Evolutionary conservation across 495 filamentous ascomycete genomes (phyloP), one percentile per base, ranked within the genome.

Genomic region (Hypoxylon rickii): DNA sequence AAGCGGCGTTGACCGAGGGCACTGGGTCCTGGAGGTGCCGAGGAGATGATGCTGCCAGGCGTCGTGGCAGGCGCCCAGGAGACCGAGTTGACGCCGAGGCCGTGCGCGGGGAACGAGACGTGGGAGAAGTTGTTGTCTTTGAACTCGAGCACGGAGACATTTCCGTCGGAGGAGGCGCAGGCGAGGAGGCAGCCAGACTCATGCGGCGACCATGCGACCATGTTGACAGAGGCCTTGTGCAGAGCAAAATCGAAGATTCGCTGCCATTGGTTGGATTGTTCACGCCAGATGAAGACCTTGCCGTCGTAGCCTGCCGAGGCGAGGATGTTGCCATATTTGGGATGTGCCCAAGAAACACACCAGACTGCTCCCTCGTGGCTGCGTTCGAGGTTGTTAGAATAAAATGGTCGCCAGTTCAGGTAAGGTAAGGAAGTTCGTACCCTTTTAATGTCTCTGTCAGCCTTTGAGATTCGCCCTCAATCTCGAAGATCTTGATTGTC

Each of bases 401-500:
- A 67, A 55, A 38, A 37, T 29, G 46, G 20, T 52, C 54, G 17
- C 53, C 40, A 11, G 11, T 15, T 50, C 22, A 26, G 10, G 3
- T 15, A 16, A 24, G 7, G 15, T 16, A 38, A 40, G 21, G 6
- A n/a, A 10, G 11, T 16, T 56, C 78, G 52, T 84, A 96, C 93
- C 93, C 93, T 74, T 94, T 96, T 60, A 97, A 78, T 26, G 94
- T 98, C 77, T 97, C 94, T 18, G 88, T 86, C 44, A 97, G 76
- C 41, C 89, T 82, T 73, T 99, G 94, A 61, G 88, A 83, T 66
- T 96, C 91, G 58, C 92, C 91, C 72, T 97, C 94, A 43, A 97
- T 88, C 76, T 97, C 94, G 66, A 97, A 99, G 70, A 99, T 96
- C 76, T 97, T 97, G 78, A 99, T 95, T 41, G 93, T 97, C 70